A percentile compares a stretch with the other conserved stretches of the same genome.
Evolutionary conservation across 768 basidiomycete species (phyloP).

Genomic region (Terana coerulea): DNA sequence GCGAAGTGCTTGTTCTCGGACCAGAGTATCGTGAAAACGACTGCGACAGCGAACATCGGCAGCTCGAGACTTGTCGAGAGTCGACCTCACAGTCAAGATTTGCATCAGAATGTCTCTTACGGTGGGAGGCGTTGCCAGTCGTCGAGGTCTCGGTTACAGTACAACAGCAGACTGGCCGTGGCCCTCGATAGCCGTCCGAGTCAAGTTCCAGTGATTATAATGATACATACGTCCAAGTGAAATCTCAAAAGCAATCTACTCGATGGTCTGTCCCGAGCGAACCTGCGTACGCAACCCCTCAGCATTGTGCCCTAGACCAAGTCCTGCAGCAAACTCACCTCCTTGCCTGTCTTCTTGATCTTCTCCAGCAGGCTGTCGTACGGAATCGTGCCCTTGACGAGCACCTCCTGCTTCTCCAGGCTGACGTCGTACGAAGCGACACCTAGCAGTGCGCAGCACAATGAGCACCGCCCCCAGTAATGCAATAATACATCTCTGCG

Average conservation of each 20-base stretch:
- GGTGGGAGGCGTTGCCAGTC: too few relatives aligned
- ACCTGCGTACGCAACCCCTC: constrained; percentile 26
- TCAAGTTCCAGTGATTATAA: too few relatives aligned
- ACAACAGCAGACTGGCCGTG: too few relatives aligned
- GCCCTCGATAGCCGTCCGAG: too few relatives aligned
- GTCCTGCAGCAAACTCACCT: constrained; percentile 48
- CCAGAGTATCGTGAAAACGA: too few relatives aligned
- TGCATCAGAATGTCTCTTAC: too few relatives aligned
- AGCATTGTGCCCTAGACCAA: background rate
- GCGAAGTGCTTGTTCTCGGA: too few relatives aligned
- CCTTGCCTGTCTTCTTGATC: constrained; percentile 91
- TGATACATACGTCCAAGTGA: background rate
- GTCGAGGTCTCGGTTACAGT: too few relatives aligned
- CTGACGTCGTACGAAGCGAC: constrained; percentile 55
- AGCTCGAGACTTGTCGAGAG: too few relatives aligned
- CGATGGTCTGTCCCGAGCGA: constrained; percentile 44
- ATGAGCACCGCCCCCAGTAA: background rate
- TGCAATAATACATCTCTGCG: constrained; percentile 11
- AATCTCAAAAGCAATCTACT: background rate
- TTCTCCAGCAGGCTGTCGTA: constrained; percentile 66
- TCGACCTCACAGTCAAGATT: too few relatives aligned
- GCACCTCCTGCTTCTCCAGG: constrained; percentile 69
- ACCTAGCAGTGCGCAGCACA: constrained; percentile 32
- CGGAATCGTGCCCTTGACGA: constrained; percentile 54
- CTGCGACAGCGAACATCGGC: too few relatives aligned